Evolutionary conservation across 495 filamentous ascomycete species (phyloP).

Genomic region (Hypoxylon fuscum): DNA sequence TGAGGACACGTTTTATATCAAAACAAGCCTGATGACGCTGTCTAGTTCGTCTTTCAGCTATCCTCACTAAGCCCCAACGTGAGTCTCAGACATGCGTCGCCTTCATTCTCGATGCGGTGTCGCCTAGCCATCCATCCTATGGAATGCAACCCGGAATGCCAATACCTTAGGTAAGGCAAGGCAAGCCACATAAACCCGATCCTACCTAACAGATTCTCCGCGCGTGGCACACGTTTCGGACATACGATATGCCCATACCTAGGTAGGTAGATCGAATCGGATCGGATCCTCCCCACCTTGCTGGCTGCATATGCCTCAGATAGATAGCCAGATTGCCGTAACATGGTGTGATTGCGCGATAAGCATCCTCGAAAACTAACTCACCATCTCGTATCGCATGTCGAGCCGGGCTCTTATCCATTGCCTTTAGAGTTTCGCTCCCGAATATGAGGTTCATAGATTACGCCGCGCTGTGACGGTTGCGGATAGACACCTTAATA

Average conservation of each 20-base stretch:
- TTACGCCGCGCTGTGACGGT: too few relatives aligned
- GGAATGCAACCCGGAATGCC: conserved; percentile 1
- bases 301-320: conserved; percentile 5
- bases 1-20: conserved; percentile 17
- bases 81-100: not conserved
- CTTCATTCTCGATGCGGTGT: conserved; percentile 5
- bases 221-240: conserved; percentile 14
- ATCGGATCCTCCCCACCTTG: conserved; percentile 28
- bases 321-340: conserved; percentile 8
- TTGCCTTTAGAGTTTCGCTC: too few relatives aligned
- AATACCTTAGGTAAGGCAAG: conserved; percentile 1
- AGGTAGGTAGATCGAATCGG: conserved; percentile 3
- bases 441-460: too few relatives aligned
- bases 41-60: too few relatives aligned
- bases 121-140: not conserved
- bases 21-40: not conserved
- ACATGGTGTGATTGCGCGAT: conserved; percentile 19
- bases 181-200: conserved; percentile 24
- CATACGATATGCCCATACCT: conserved; percentile 18
- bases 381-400: too few relatives aligned
- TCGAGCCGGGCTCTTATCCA: too few relatives aligned
- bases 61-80: not conserved
- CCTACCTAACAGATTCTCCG: not conserved
- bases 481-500: too few relatives aligned
- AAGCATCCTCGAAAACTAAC: conserved; percentile 8